Evolutionary conservation across 2,329 filamentous ascomycete species (phyloP).

Genomic region (Eutypa lata): DNA sequence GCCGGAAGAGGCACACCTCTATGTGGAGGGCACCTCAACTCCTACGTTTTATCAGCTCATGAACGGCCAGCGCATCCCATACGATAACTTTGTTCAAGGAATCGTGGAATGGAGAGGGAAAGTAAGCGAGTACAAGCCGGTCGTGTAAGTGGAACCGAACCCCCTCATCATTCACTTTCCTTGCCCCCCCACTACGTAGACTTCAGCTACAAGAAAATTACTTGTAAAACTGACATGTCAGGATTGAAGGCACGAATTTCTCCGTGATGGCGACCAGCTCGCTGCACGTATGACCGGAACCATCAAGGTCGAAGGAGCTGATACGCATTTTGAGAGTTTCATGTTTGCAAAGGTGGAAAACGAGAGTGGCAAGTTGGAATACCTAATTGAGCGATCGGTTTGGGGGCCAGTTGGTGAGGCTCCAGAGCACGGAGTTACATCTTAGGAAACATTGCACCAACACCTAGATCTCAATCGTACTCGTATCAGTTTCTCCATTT

Average conservation of each 20-base stretch:
- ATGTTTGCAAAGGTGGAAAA: conserved; percentile 27
- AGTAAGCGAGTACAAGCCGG: conserved; percentile 23
- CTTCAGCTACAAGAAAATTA: not conserved
- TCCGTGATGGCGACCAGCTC: conserved; percentile 27
- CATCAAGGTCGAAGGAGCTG: conserved; percentile 22
- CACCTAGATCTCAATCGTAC: too few relatives aligned
- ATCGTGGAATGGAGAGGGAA: conserved; percentile 26
- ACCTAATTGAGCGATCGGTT: conserved; percentile 25
- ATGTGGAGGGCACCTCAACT: conserved; percentile 6
- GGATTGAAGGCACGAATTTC: conserved; percentile 23
- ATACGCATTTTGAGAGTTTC: conserved; percentile 26
- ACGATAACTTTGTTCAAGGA: conserved; percentile 18
- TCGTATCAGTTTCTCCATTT: too few relatives aligned
- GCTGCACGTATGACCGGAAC: conserved; percentile 28
- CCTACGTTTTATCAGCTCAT: conserved; percentile 20
- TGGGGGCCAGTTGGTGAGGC: conserved; percentile 17
- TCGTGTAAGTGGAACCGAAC: conserved; percentile 20
- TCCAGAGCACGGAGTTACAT: conserved; percentile 5
- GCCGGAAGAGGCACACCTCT: conserved; percentile 10
- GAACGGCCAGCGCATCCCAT: conserved; percentile 19
- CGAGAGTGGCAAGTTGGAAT: conserved; percentile 25
- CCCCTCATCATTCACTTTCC: not conserved
- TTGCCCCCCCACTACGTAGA: too few relatives aligned
- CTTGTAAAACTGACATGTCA: not conserved
- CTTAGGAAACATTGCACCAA: too few relatives aligned